Conservation (phyloP, 2,329 filamentous ascomycete genomes). For the Aspergillus sp. region DNA sequence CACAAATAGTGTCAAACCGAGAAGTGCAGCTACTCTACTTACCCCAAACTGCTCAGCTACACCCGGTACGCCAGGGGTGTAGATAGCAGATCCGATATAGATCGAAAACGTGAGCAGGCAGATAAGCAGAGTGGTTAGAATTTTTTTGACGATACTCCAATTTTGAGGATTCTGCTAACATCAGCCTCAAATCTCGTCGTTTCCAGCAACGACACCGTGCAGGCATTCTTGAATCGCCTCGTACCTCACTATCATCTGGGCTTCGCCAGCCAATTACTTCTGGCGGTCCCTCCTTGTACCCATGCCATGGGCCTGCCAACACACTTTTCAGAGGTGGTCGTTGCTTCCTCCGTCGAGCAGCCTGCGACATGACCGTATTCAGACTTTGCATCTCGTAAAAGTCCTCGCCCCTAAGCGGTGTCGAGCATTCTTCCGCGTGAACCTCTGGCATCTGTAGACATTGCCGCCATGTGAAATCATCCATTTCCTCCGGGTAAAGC, state of each 20-base stretch:
- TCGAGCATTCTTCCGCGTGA: background rate
- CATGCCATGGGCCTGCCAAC: background rate
- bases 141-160: slow-evolving; percentile 52
- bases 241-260: background rate
- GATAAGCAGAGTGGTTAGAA: slow-evolving; percentile 37
- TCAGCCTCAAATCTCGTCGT: background rate
- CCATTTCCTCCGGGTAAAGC: background rate
- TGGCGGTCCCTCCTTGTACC: background rate
- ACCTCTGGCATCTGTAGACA: background rate
- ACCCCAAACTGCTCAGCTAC: slow-evolving; percentile 46
- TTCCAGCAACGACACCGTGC: background rate
- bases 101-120: slow-evolving; percentile 38
- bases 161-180: slow-evolving; percentile 55
- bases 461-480: background rate
- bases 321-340: background rate
- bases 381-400: background rate
- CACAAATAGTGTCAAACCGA: slow-evolving; percentile 64
- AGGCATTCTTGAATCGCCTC: background rate
- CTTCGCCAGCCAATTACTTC: background rate
- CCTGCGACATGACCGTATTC: background rate
- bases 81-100: slow-evolving; percentile 56
- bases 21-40: slow-evolving; percentile 47
- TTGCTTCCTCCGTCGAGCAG: background rate
- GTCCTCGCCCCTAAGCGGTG: background rate
- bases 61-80: background rate